Percentiles rank a stretch among this genome's conserved stretches.
Conservation (phyloP, 768 basidiomycete species). For the Phylloporus scabripes region DNA sequence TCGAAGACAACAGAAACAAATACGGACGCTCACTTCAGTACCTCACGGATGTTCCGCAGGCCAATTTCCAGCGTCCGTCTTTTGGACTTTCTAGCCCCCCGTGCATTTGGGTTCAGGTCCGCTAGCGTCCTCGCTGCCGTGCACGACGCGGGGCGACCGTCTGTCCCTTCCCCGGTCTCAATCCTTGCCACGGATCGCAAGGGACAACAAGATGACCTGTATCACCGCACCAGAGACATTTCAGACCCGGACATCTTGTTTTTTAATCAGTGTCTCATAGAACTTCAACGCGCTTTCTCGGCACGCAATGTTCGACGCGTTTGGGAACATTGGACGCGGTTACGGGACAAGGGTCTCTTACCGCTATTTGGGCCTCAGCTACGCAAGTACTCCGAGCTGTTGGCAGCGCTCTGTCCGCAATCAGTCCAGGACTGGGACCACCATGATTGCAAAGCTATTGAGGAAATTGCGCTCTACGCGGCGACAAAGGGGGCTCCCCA, state of each 20-base stretch:
- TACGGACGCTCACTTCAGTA: background rate
- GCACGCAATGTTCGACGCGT: conserved; percentile 30
- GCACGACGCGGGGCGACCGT: conserved; percentile 3
- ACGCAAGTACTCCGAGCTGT: conserved; percentile 34
- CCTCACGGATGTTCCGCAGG: conserved; percentile 24
- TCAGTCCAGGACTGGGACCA: conserved; percentile 22
- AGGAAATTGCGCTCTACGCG: conserved; percentile 46
- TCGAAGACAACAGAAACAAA: conserved; percentile 7
- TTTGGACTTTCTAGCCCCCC: conserved; percentile 43
- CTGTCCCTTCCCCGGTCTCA: background rate
- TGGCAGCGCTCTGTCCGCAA: conserved; percentile 28
- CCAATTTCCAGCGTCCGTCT: conserved; percentile 21
- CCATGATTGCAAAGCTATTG: conserved; percentile 28
- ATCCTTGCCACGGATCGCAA: conserved; percentile 3
- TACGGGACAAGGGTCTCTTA: conserved; percentile 41
- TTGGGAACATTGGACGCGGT: conserved; percentile 36
- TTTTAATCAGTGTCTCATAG: conserved; percentile 33
- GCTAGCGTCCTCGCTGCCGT: conserved; percentile 12
- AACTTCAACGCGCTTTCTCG: conserved; percentile 36
- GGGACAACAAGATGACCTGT: conserved; percentile 6
- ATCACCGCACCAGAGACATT: conserved; percentile 8
- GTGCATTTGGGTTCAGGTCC: conserved; percentile 22
- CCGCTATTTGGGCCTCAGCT: conserved; percentile 44
- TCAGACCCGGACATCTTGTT: conserved; percentile 30
- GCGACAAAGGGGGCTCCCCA: conserved; percentile 41